Base-by-base conservation (phyloP, 1,284 basidiomycete genomes). In the Cryptococcus depauperatus region DNA sequence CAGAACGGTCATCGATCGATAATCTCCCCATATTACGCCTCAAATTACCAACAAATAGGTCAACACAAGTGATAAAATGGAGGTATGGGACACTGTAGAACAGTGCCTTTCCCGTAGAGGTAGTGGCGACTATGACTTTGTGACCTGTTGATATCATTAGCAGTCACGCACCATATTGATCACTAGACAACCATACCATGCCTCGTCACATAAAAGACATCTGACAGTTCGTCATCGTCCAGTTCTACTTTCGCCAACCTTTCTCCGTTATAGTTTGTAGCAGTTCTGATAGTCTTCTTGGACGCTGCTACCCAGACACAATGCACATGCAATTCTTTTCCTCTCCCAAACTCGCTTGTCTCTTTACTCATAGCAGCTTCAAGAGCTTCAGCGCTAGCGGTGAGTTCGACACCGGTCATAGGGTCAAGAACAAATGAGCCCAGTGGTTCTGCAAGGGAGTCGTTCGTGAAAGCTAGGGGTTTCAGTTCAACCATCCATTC, bases 11-110 rank as follows among this genome's bases (percentile, higher is more conserved):
- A 47, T 72, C 70, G 39, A 73, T 61, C 2, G 64, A 62, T 22
- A 72, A 47, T 19, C 37, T 44, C 16, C 70, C 71, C 3, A 64
- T 46, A 0, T 55, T 48, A 16, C 58, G 59, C 1, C 62, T 46
- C 40, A 55, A 46, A 18, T 43, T 43, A 13, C 64, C 64, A 27
- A 62, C 64, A 50, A 53, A 65, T 7, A 71, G 52, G 38, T 66
- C 60, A 26, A 66, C 42, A 11, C 61, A 50, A 2, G 66, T 68
- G 40, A 72, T 64, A 27, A 52, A 63, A 41, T 70, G 59, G 18
- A 73, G 53, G 54, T 75, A 72, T 3, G 85, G 85, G 8, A 87
- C 70, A 0, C 83, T 80, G 69, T 85, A 87, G 10, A 81, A 73
- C 5, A 81, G 65, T 0, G 73, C 78, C 21, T 77, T 74, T 5